Evolutionary conservation across 140 eudicot genomes (phyloP), one percentile per base, ranked within the genome.

Genomic region (Erigeron philadelphicus): DNA sequence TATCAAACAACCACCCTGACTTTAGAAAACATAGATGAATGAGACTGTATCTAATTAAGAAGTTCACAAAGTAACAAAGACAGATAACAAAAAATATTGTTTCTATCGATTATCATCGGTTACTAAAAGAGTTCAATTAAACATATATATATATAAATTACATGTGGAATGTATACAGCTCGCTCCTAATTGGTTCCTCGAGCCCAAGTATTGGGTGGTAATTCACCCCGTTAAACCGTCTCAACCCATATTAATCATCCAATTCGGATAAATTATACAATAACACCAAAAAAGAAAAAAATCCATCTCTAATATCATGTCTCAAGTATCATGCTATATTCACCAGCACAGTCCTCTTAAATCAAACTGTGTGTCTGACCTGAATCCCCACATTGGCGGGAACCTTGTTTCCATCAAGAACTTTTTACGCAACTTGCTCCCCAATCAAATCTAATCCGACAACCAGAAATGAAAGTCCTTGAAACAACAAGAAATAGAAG

Each of bases 401-500:
- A 70, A 52, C 72, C 25, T 21, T 40, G 12, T 60, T 23, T 63
- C 62, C 11, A 46, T 2, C 71, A 23, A 68, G 8, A 55, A 44
- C 25, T 1, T 43, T 18, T 48, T 64, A 80, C 72, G 46, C 58
- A 66, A 88, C 87, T 76, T 90, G 97, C 74, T 90, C 97, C 0
- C 97, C 97, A 45, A 90, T 82, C 74, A 90, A 79, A 81, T 90
- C 97, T 66, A 90, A 60, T 16, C 97, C 97, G 6, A 90, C 95
- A 56, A 82, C 83, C 13, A 90, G 83, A 75, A 90, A 90, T 7
- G 97, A 80, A 61, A 90, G 79, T 8, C 97, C 97, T 76, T 90
- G 97, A 68, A 90, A 90, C 75, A 90, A 75, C 83, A 88, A 79
- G 84, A 84, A 90, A 13, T 90, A 90, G 79, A 90, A 90, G 72